phyloP scores from a whole-genome alignment of 2,329 filamentous ascomycete species.

The Fusarium sp. region DNA sequence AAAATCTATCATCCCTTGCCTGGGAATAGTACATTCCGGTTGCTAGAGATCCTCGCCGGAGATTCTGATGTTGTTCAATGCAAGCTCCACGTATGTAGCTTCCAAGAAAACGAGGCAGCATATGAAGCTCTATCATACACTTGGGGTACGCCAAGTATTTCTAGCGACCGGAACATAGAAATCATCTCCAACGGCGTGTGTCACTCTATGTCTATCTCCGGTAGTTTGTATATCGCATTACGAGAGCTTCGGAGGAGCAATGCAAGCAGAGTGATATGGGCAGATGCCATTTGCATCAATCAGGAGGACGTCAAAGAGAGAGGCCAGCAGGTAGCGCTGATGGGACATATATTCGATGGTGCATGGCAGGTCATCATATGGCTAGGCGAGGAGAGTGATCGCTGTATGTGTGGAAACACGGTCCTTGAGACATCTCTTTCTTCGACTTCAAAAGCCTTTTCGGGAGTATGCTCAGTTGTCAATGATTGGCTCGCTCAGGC shows the following conservation, averaged over 20 bases:
- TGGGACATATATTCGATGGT: background rate
- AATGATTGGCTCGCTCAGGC: background rate
- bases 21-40: fast-evolving
- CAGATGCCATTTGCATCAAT: background rate
- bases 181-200: fast-evolving
- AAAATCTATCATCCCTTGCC: background rate
- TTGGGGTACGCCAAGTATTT: fast-evolving
- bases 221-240: fast-evolving
- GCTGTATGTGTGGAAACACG: fast-evolving
- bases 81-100: background rate
- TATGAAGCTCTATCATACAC: background rate
- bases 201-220: background rate
- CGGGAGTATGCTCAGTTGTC: fast-evolving
- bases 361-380: fast-evolving
- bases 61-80: background rate
- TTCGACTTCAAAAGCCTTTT: fast-evolving
- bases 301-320: background rate
- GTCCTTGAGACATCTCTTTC: background rate
- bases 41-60: background rate
- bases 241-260: background rate
- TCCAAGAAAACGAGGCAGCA: background rate
- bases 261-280: background rate
- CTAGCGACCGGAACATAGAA: background rate
- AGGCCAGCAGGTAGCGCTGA: background rate
- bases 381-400: fast-evolving